Conservation (phyloP, 1,139 yeast species). For the Yamadazyma songkhlaensis region DNA sequence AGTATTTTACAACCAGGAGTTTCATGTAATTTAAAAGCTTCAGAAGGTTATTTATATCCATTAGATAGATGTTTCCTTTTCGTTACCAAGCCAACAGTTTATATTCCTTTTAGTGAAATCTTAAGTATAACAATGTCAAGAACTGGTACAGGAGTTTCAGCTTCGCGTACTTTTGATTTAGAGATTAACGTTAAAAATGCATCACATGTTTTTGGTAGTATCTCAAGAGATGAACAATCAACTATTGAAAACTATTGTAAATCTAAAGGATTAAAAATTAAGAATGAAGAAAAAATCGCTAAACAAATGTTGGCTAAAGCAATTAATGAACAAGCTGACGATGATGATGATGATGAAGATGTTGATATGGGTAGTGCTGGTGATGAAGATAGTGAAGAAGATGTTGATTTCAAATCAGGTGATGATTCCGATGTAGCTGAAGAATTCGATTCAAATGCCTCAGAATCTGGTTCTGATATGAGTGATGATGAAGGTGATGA, state of each 20-base stretch:
- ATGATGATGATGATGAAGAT: conserved; percentile 59
- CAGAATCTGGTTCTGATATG: conserved; percentile 24
- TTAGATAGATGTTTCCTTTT: conserved; percentile 88
- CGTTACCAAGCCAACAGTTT: conserved; percentile 91
- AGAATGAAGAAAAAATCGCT: conserved; percentile 87
- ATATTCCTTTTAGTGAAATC: conserved; percentile 84
- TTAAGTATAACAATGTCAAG: conserved; percentile 79
- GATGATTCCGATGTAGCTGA: conserved; percentile 77
- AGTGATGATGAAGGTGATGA: conserved; percentile 20
- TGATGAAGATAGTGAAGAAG: conserved; percentile 66
- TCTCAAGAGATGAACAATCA: conserved; percentile 86
- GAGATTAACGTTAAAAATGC: conserved; percentile 70
- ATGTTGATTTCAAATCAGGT: conserved; percentile 64
- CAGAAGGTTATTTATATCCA: conserved; percentile 90
- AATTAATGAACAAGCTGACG: conserved; percentile 67
- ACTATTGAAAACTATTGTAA: conserved; percentile 72
- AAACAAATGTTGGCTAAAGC: conserved; percentile 78
- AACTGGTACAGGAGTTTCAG: conserved; percentile 75
- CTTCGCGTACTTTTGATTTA: conserved; percentile 90
- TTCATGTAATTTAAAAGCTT: conserved; percentile 89
- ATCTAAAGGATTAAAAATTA: conserved; percentile 74
- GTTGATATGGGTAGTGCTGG: conserved; percentile 77
- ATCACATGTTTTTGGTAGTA: conserved; percentile 82
- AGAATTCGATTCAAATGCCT: conserved; percentile 78
- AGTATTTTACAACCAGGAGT: conserved; percentile 78